phyloP scores from a whole-genome alignment of 768 basidiomycete genomes.

The Lactifluus piperatus region DNA sequence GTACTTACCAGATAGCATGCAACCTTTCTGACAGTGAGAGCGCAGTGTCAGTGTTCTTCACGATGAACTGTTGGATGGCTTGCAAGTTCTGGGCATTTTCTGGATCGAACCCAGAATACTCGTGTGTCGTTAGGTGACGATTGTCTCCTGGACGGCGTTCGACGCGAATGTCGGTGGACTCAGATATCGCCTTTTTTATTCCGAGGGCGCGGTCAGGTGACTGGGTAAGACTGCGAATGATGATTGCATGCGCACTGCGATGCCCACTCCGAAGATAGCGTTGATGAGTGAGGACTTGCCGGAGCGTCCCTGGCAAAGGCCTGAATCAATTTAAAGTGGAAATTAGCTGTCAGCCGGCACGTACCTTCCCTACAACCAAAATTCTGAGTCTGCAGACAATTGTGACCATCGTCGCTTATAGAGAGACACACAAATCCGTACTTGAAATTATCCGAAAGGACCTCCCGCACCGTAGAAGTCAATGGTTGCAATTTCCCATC shows the following conservation, averaged over 20 bases:
- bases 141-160: neutral
- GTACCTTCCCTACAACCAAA: constrained; percentile 9
- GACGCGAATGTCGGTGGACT: neutral
- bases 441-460: constrained; percentile 1
- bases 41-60: neutral
- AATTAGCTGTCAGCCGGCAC: neutral
- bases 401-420: neutral
- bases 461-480: neutral
- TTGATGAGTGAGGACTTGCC: constrained; percentile 10
- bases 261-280: neutral
- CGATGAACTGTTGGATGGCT: neutral
- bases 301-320: neutral
- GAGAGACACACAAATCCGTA: neutral
- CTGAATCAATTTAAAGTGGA: neutral
- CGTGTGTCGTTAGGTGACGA: neutral
- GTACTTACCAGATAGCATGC: constrained; percentile 7
- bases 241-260: neutral
- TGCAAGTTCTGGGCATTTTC: neutral
- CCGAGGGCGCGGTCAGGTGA: neutral
- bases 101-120: neutral
- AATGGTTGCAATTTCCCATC: neutral
- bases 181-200: neutral
- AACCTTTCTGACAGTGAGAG: neutral
- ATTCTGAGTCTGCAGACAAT: neutral
- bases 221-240: neutral